Conservation (phyloP, 2,329 filamentous ascomycete species). For the Achaetomium macrosporum region DNA sequence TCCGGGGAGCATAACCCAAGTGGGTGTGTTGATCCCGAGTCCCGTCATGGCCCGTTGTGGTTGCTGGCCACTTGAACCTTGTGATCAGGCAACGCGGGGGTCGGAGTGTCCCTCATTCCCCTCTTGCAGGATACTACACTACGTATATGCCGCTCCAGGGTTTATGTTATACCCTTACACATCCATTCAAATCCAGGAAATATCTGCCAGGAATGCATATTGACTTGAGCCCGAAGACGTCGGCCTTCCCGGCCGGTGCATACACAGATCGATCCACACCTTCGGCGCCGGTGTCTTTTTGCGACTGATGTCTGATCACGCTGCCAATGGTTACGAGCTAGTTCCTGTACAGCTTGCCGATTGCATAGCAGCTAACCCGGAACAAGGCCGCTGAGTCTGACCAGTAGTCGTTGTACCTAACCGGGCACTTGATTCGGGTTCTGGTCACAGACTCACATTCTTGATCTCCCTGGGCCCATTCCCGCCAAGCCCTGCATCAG, state of each 20-base stretch:
- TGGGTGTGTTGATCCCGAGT: slow-evolving; percentile 7
- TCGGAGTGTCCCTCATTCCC: too few species aligned
- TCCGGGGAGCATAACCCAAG: slow-evolving; percentile 6
- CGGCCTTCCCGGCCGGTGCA: too few species aligned
- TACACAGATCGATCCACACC: neutral
- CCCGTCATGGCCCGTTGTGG: slow-evolving; percentile 5
- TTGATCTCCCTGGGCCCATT: neutral
- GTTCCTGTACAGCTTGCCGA: slow-evolving; percentile 6
- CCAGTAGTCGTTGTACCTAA: neutral
- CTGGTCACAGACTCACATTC: neutral
- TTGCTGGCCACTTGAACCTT: slow-evolving; percentile 1
- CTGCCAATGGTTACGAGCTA: neutral
- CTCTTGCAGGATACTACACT: too few species aligned
- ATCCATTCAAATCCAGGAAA: too few species aligned
- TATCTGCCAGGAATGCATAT: too few species aligned
- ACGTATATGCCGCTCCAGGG: too few species aligned
- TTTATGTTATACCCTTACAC: too few species aligned
- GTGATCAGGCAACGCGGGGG: neutral
- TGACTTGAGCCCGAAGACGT: too few species aligned
- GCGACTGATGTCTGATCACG: neutral
- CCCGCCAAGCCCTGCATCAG: slow-evolving; percentile 7
- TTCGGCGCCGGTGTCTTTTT: neutral
- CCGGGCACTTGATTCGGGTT: neutral
- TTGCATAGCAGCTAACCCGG: slow-evolving; percentile 9
- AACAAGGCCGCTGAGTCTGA: neutral